Conservation (phyloP, 345 rosid genomes). For the Sonneratia caseolaris region DNA sequence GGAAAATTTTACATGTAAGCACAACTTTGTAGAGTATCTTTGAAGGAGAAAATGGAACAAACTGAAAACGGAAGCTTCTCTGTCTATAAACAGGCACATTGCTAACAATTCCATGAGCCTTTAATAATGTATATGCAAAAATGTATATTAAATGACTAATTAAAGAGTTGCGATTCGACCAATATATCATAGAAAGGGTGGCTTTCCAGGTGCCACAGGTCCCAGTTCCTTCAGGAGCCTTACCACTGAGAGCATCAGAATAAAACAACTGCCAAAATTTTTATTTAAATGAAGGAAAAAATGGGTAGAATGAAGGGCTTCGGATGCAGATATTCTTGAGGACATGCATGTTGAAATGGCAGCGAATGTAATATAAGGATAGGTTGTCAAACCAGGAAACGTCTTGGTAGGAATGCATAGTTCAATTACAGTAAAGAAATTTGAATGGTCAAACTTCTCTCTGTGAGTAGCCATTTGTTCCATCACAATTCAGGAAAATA, state of each 20-base stretch:
- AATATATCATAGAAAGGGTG: background rate
- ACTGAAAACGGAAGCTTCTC: too few relatives aligned
- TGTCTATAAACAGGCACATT: too few relatives aligned
- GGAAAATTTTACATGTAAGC: background rate
- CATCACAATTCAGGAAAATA: too few relatives aligned
- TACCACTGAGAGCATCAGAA: background rate
- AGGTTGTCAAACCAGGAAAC: too few relatives aligned
- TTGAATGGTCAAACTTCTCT: too few relatives aligned
- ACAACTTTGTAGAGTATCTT: background rate
- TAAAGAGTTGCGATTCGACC: background rate
- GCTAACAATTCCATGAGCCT: background rate
- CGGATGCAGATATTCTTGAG: too few relatives aligned
- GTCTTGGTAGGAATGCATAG: too few relatives aligned
- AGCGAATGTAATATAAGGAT: too few relatives aligned
- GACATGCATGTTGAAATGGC: too few relatives aligned
- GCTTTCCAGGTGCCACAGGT: background rate
- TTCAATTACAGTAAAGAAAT: too few relatives aligned
- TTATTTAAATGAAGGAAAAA: background rate
- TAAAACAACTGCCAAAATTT: background rate
- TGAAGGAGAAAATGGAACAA: background rate
- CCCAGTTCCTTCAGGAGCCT: background rate
- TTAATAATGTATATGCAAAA: background rate
- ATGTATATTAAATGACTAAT: background rate
- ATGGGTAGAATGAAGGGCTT: background rate
- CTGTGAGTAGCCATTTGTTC: too few relatives aligned